Conservation (phyloP, 495 filamentous ascomycete genomes). For the Penicillium subrubescens region DNA sequence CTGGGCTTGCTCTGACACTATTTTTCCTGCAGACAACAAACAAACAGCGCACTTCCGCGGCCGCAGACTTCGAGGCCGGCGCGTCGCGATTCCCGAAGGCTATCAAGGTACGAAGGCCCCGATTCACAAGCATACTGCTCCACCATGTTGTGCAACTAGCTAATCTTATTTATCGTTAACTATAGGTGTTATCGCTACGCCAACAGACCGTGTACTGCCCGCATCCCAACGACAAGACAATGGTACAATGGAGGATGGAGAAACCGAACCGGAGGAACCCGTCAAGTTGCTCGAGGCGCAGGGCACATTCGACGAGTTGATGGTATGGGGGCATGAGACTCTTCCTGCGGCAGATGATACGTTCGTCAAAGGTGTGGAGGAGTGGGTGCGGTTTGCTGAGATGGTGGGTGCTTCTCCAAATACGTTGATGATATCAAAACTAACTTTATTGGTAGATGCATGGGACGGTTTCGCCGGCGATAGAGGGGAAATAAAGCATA, state of each 20-base stretch:
- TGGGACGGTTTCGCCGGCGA: conserved; percentile 6
- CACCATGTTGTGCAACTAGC: background rate
- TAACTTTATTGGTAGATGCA: conserved; percentile 37
- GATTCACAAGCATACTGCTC: background rate
- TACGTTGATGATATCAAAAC: background rate
- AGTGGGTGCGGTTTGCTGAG: conserved; percentile 82
- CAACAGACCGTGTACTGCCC: conserved; percentile 38
- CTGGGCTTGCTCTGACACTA: no score
- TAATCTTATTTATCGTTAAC: background rate
- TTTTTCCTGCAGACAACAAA: conserved; percentile 39
- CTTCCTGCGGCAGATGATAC: conserved; percentile 67
- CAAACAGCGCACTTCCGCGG: conserved; percentile 78
- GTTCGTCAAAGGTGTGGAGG: conserved; percentile 71
- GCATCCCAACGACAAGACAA: conserved; percentile 32
- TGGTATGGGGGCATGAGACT: conserved; percentile 84
- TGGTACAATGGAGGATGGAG: conserved; percentile 46
- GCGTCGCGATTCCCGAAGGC: conserved; percentile 68
- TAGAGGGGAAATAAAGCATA: conserved; percentile 1
- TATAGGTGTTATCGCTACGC: conserved; percentile 43
- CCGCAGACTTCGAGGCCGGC: conserved; percentile 72
- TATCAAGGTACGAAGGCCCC: conserved; percentile 64
- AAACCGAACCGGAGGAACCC: conserved; percentile 44
- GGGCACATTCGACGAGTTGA: conserved; percentile 71
- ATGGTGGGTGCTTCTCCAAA: conserved; percentile 41
- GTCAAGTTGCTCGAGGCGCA: conserved; percentile 64